phyloP scores from a whole-genome alignment of 768 basidiomycete species.

The Dictyophora rubrovolvata region DNA sequence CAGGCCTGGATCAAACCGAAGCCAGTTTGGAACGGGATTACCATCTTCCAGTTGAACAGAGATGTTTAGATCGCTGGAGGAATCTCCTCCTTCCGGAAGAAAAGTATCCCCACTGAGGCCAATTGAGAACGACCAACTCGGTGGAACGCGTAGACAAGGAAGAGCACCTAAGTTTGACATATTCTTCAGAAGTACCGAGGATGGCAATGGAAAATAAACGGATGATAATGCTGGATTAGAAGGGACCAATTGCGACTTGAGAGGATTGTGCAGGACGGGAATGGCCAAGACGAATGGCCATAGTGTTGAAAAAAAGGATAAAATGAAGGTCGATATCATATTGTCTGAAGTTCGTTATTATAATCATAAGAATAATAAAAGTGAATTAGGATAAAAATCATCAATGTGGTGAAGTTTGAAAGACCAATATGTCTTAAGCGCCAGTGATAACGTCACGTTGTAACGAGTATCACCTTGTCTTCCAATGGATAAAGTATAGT shows the following conservation, averaged over 20 bases:
- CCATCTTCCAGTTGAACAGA: conserved; percentile 54
- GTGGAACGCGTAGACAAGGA: conserved; percentile 64
- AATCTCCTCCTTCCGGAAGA: conserved; percentile 19
- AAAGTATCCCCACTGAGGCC: conserved; percentile 67
- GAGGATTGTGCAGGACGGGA: conserved; percentile 44
- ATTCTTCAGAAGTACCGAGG: conserved; percentile 43
- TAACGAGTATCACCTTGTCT: too few species aligned
- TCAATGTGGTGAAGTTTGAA: too few species aligned
- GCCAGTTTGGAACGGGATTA: conserved; percentile 64
- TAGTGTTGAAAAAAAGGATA: background rate
- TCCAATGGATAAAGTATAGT: too few species aligned
- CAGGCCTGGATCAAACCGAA: conserved; percentile 54
- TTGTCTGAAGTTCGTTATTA: background rate
- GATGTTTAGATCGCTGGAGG: conserved; percentile 41
- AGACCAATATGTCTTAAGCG: too few species aligned
- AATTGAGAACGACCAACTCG: conserved; percentile 82
- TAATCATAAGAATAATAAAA: too few species aligned
- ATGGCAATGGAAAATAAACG: conserved; percentile 53
- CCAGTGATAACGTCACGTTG: too few species aligned
- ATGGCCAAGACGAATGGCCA: background rate
- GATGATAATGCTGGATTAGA: conserved; percentile 64
- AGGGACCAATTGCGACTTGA: conserved; percentile 49
- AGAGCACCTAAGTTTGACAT: conserved; percentile 14
- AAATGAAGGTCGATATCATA: background rate
- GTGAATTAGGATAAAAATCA: too few species aligned